Evolutionary conservation across 768 basidiomycete genomes (phyloP), one percentile per base, ranked within the genome.

Genomic region (Russula dissimulans): DNA sequence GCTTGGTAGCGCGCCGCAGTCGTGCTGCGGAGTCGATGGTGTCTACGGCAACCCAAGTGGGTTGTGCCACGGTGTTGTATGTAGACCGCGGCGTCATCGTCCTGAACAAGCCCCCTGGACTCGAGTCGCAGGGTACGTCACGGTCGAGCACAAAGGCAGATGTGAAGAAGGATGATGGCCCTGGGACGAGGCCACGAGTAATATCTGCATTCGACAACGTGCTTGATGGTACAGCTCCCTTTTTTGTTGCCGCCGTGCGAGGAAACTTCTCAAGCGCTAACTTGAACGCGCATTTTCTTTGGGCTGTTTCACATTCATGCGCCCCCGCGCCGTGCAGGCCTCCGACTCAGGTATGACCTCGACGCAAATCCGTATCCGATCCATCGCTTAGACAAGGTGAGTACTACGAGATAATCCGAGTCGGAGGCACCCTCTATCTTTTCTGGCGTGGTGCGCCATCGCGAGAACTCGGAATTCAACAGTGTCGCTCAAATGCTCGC

Each of bases 321-420:
- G 34, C 15, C 4, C 15, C 14, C 22, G 22, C 22, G 22, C 22
- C 2, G 22, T 41, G 26, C 36, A 65, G 64, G 18, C 7, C 62
- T 65, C 18, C 55, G 52, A 11, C 43, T 11, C n/a, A 34, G 38
- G 11, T 56, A 55, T 12, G 50, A 14, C 6, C 41, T 59, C 4
- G 38, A 36, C 14, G 14, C n/a, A 36, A 55, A 43, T 9, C 64
- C 64, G 18, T 66, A 56, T 55, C 65, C 62, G 17, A 59, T 66
- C 22, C 65, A 66, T 55, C 63, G 65, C 10, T 49, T 66, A 34
- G 65, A 66, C 63, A 66, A 66, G 62, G 65, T 63, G 53, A 17
- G 59, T 9, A 3, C 11, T n/a, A 3, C 7, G n/a, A 15, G 15
- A 18, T 6, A 2, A n/a, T n/a, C n/a, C n/a, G n/a, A n/a, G n/a